These are phyloP conservation scores for Ogataea hybrid DNA, from an alignment of 1,139 yeast species.

Conservation along the genomic window DNA sequence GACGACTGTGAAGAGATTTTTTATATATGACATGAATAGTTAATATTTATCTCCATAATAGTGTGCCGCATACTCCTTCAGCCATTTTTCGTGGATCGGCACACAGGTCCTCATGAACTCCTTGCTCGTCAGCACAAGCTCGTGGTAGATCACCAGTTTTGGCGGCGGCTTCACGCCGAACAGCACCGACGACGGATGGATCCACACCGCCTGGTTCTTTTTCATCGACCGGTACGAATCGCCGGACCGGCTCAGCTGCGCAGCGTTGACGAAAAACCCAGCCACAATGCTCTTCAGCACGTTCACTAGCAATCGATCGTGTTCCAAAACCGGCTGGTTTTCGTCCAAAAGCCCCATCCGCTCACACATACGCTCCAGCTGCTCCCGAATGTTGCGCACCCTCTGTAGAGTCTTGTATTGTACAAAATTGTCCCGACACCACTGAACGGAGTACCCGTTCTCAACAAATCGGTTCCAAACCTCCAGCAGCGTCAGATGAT, in stretches of 20 bases:
- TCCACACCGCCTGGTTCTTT: slow-evolving; percentile 61
- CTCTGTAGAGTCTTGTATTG: slow-evolving; percentile 73
- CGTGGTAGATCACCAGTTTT: slow-evolving; percentile 72
- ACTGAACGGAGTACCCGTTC: slow-evolving; percentile 64
- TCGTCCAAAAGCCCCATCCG: slow-evolving; percentile 49
- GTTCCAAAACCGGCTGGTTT: slow-evolving; percentile 22
- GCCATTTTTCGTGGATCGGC: slow-evolving; percentile 62
- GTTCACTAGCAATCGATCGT: slow-evolving; percentile 31
- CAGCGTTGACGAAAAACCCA: slow-evolving; percentile 84
- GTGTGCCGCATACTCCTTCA: slow-evolving; percentile 65
- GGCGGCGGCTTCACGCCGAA: slow-evolving; percentile 67
- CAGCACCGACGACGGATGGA: slow-evolving; percentile 82
- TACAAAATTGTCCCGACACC: slow-evolving; percentile 87
- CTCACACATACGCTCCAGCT: slow-evolving; percentile 59
- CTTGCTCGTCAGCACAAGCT: slow-evolving; percentile 78
- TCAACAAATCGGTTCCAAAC: slow-evolving; percentile 78
- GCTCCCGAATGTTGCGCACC: slow-evolving; percentile 72
- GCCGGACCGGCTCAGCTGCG: slow-evolving; percentile 67
- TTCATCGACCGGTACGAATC: slow-evolving; percentile 65
- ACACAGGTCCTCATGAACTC: slow-evolving; percentile 90
- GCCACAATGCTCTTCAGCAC: slow-evolving; percentile 70
- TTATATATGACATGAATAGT: neutral
- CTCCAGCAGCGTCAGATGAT: slow-evolving; percentile 72
- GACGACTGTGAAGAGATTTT: slow-evolving; percentile 5
- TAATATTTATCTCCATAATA: slow-evolving; percentile 32